Conservation (phyloP, 2,329 filamentous ascomycete species). For the Rutstroemia sp. region DNA sequence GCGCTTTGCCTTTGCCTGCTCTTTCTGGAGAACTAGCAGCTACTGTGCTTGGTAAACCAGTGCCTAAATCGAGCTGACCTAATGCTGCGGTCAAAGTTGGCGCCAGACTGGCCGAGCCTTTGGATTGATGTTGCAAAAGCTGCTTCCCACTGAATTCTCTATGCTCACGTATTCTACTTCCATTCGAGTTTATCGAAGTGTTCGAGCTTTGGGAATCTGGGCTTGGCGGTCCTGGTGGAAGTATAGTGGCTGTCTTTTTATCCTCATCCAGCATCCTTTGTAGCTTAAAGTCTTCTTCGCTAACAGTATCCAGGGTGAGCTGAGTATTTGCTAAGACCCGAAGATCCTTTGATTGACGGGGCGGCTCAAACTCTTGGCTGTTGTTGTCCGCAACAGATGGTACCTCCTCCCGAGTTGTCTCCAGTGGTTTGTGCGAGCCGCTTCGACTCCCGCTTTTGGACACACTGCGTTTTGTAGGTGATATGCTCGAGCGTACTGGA, state of each 20-base stretch:
- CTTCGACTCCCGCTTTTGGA: background rate
- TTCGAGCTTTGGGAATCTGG: conserved; percentile 8
- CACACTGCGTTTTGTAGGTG: background rate
- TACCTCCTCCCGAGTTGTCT: conserved; percentile 5
- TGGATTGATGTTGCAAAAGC: conserved; percentile 15
- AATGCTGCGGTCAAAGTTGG: conserved; percentile 22
- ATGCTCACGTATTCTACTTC: background rate
- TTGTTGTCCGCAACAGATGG: background rate
- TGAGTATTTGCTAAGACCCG: background rate
- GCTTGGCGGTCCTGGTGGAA: background rate
- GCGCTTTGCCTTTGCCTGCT: conserved; percentile 15
- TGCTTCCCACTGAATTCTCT: conserved; percentile 8
- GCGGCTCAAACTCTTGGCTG: background rate
- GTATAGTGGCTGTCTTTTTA: background rate
- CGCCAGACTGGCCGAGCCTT: conserved; percentile 22
- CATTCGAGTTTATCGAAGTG: conserved; percentile 1
- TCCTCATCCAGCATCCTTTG: conserved; percentile 6
- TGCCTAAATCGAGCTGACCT: conserved; percentile 19
- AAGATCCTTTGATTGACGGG: background rate
- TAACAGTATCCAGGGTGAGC: background rate
- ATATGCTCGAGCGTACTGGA: background rate
- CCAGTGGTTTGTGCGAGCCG: conserved; percentile 4
- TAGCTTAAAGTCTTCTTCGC: conserved; percentile 3
- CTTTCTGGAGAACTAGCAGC: background rate
- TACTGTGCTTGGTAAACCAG: background rate